These are phyloP conservation scores for Mucor sp. DNA, from an alignment of 371 early-diverging fungal species.

Conservation along the genomic window DNA sequence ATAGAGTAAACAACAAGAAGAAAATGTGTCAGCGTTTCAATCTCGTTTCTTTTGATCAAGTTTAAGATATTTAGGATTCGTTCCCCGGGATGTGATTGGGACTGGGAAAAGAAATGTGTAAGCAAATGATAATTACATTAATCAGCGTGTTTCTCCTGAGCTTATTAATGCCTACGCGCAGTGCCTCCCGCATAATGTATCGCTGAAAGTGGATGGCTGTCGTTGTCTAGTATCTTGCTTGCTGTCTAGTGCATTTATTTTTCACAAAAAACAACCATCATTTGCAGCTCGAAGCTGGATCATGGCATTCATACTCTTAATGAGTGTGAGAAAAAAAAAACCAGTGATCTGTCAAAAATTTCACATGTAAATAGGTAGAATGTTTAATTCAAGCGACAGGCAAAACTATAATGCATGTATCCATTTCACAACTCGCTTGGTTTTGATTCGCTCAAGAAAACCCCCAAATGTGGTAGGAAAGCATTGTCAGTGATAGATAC, in stretches of 20 bases:
- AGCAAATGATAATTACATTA: slow-evolving; percentile 7
- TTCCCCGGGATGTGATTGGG: background rate
- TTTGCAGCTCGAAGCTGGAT: background rate
- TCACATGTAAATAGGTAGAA: background rate
- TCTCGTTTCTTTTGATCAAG: background rate
- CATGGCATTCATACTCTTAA: background rate
- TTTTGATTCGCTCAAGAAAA: no score
- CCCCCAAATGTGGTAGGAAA: no score
- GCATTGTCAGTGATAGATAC: no score
- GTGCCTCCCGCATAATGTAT: background rate
- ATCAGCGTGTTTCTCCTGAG: slow-evolving; percentile 3
- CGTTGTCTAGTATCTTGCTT: background rate
- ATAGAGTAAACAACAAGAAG: background rate
- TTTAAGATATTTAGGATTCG: background rate
- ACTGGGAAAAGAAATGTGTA: slow-evolving; percentile 12
- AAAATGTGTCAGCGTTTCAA: background rate
- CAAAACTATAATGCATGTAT: no score
- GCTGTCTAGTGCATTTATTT: background rate
- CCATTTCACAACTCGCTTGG: no score
- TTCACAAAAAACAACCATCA: background rate
- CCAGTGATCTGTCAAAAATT: background rate
- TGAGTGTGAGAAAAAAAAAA: background rate
- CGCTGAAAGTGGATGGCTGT: background rate
- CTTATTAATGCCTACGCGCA: background rate
- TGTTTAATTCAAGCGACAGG: background rate